These are phyloP conservation scores for Parafenestella ontariensis DNA, from an alignment of 2,329 filamentous ascomycete genomes.

Conservation along the genomic window DNA sequence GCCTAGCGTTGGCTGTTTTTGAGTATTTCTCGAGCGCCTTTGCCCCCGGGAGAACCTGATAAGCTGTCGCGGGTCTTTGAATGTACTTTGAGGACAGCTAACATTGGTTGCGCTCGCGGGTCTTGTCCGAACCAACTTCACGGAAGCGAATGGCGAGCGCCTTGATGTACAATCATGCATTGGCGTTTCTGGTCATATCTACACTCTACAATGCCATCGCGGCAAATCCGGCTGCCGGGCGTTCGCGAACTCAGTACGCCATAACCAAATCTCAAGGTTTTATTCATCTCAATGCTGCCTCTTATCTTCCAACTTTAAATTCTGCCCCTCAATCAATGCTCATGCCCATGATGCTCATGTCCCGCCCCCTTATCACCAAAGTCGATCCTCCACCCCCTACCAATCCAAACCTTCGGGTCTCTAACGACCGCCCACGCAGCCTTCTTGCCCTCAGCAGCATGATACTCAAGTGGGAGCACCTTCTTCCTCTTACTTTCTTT, in stretches of 20 bases:
- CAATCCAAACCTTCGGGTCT: slow-evolving; percentile 68
- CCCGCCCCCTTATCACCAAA: slow-evolving; percentile 48
- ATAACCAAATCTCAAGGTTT: not conserved
- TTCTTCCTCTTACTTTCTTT: slow-evolving; percentile 52
- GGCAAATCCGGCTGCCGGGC: not conserved
- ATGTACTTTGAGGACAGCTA: too few species aligned
- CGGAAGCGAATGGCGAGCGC: too few species aligned
- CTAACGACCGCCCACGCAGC: slow-evolving; percentile 70
- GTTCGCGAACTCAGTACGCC: not conserved
- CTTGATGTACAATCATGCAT: too few species aligned
- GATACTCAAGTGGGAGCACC: slow-evolving; percentile 67
- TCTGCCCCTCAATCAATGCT: slow-evolving; percentile 18
- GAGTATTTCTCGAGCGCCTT: too few species aligned
- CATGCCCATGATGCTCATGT: slow-evolving; percentile 33
- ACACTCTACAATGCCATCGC: not conserved
- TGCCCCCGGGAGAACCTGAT: too few species aligned
- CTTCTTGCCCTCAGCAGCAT: slow-evolving; percentile 59
- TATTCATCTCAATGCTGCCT: not conserved
- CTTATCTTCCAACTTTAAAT: not conserved
- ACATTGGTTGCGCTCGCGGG: too few species aligned
- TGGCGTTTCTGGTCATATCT: not conserved
- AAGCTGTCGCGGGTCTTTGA: too few species aligned
- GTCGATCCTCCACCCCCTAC: slow-evolving; percentile 68
- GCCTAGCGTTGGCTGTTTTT: too few species aligned
- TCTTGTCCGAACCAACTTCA: too few species aligned